Evolutionary conservation across 768 basidiomycete species (phyloP), one percentile per base, ranked within the genome.

Genomic region (Boletus pseudopeckii): DNA sequence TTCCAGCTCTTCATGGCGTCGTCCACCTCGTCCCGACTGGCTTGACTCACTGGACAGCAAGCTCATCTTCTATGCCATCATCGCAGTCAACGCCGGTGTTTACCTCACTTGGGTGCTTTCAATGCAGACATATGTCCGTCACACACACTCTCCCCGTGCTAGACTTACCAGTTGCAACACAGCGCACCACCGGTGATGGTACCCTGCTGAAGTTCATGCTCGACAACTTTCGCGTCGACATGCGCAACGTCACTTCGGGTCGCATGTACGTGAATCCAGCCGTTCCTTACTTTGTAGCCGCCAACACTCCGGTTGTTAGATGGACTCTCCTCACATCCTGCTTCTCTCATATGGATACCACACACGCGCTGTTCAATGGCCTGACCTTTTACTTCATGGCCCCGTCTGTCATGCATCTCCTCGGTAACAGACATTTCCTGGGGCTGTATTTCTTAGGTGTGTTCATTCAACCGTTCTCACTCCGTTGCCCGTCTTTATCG

Each of bases 351-450:
- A 68, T 76, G 58, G 75, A 78, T 28, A 37, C 76, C n/a, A 57
- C 65, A 1, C 90, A 92, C 63, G 78, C 88, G 4, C 57, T 89
- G n/a, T 76, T 90, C 67, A 92, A 92, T 62, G 82, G 81, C n/a
- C 78, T 90, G 63, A 83, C 86, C 0, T 89, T 82, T 70, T 90
- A 77, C 69, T 92, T 88, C 72, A 82, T 91, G 79, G 87, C 84
- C 0, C 81, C 77, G 1, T 70, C 81, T 3, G 82, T 88, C 44
- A 75, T 92, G 26, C 61, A 71, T 17, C 70, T 85, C 42, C 75
- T 92, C 11, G 88, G 89, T 0, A 84, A 81, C 61, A 72, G 78
- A 10, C 77, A 77, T 17, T 92, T 92, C 67, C 65, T 91, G 4
- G 72, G 72, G 10, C 76, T 92, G n/a, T 93, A 93, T 66, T 72